Evolutionary conservation across 345 rosid genomes (phyloP).

Genomic region (Ceriops tagal): DNA sequence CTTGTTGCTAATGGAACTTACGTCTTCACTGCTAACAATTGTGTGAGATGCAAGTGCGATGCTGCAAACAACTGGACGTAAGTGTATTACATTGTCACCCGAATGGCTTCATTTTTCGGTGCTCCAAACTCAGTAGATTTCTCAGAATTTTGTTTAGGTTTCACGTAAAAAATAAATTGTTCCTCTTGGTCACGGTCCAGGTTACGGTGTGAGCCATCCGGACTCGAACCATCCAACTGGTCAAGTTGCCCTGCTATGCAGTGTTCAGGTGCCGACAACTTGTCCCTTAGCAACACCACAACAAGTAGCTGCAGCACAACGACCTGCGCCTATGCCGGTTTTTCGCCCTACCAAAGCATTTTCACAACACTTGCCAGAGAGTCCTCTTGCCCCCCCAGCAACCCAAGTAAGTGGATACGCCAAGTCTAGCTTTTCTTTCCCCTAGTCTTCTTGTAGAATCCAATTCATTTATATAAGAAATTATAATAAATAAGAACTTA

Average conservation of each 20-base stretch:
- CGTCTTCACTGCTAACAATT: conserved; percentile 49
- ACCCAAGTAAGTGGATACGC: conserved; percentile 27
- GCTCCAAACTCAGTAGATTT: background rate
- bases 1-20: conserved; percentile 52
- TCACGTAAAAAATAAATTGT: background rate
- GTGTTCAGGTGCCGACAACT: conserved; percentile 39
- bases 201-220: conserved; percentile 57
- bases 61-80: conserved; percentile 60
- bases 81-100: conserved; percentile 16
- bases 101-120: too few relatives aligned
- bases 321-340: conserved; percentile 70
- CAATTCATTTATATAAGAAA: too few relatives aligned
- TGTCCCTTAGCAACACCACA: conserved; percentile 44
- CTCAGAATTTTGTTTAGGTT: background rate
- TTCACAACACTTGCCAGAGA: conserved; percentile 31
- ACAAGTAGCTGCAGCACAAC: conserved; percentile 34
- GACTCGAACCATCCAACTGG: conserved; percentile 27
- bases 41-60: conserved; percentile 57
- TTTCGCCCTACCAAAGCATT: conserved; percentile 33
- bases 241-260: conserved; percentile 46
- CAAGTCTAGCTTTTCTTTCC: background rate
- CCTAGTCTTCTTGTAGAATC: too few relatives aligned
- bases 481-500: too few relatives aligned
- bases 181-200: conserved; percentile 34
- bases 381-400: conserved; percentile 34